A percentile compares a stretch with the other conserved stretches of the same genome.
phyloP scores from a whole-genome alignment of 2,329 filamentous ascomycete genomes.

The Phyllosticta citrichinensis region DNA sequence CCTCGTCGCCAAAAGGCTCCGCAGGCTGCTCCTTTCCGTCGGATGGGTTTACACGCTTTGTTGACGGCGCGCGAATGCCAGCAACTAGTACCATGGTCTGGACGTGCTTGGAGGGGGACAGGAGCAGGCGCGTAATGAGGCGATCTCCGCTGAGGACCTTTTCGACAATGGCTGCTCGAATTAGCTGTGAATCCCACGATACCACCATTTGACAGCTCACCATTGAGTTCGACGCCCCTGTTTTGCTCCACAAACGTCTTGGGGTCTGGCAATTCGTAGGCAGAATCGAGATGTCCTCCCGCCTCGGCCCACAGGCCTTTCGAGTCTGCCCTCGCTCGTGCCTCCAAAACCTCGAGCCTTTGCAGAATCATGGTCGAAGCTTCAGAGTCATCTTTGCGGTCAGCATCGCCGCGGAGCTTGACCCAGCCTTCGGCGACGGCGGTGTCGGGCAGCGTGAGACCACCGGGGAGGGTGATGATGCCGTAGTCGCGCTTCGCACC shows the following conservation, averaged over 20 bases:
- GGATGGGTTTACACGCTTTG: slow-evolving; percentile 68
- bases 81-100: slow-evolving; percentile 85
- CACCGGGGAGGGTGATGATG: slow-evolving; percentile 55
- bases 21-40: slow-evolving; percentile 73
- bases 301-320: slow-evolving; percentile 73
- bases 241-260: slow-evolving; percentile 67
- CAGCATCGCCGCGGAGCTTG: slow-evolving; percentile 88
- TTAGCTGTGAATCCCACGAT: slow-evolving; percentile 13
- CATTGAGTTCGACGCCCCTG: slow-evolving; percentile 78
- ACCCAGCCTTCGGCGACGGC: slow-evolving; percentile 83
- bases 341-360: slow-evolving; percentile 66
- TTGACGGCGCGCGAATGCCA: slow-evolving; percentile 78
- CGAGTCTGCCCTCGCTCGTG: slow-evolving; percentile 63
- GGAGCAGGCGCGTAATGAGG: slow-evolving; percentile 69
- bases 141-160: slow-evolving; percentile 86
- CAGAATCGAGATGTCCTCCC: slow-evolving; percentile 59
- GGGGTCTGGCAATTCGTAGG: slow-evolving; percentile 70
- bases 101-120: slow-evolving; percentile 73
- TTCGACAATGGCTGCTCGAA: slow-evolving; percentile 56
- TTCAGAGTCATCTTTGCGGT: slow-evolving; percentile 78
- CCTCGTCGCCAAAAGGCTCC: slow-evolving; percentile 84
- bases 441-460: slow-evolving; percentile 60
- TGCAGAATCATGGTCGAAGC: slow-evolving; percentile 62
- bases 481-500: slow-evolving; percentile 77
- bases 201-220: slow-evolving; percentile 22